Base-by-base conservation (phyloP, 169 alveolate species). In the Eimeria mitis region DNA sequence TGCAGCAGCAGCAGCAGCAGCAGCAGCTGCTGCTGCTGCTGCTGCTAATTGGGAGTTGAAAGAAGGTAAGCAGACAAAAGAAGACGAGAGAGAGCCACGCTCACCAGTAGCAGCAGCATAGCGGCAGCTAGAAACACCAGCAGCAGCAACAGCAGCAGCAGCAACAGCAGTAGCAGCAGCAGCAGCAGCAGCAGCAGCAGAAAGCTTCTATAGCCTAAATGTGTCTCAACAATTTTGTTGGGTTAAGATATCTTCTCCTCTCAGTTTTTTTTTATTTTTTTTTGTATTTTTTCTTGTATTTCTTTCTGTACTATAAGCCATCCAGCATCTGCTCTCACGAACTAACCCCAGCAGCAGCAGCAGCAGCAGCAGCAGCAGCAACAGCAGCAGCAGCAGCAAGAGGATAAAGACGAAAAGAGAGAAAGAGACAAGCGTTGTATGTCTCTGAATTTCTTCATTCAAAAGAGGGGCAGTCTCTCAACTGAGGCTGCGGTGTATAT, bases 61-160 rank as follows among this genome's bases (percentile, higher is more conserved):
- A n/a, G n/a, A 11, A 31, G 78, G 25, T 16, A 0, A 70, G 49
- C 44, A 70, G 44, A 59, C 13, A 9, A 7, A n/a, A 21, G 47
- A 16, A n/a, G 23, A 9, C 40, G n/a, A n/a, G n/a, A n/a, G n/a
- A n/a, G n/a, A n/a, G n/a, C n/a, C n/a, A n/a, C n/a, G n/a, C n/a
- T n/a, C n/a, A n/a, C n/a, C n/a, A n/a, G n/a, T n/a, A n/a, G n/a
- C n/a, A n/a, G n/a, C n/a, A n/a, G n/a, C n/a, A n/a, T n/a, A n/a
- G n/a, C n/a, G n/a, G n/a, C n/a, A n/a, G n/a, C n/a, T n/a, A n/a
- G n/a, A n/a, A n/a, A n/a, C n/a, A n/a, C n/a, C n/a, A n/a, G n/a
- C n/a, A n/a, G n/a, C n/a, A n/a, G n/a, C n/a, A 1, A 70, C 78
- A 70, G 78, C 78, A 70, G 78, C 78, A 70, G 78, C 78, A 70